Percentiles rank a stretch among this genome's conserved stretches.
Conservation (phyloP, 2,329 filamentous ascomycete genomes). For the Onygena corvina region DNA sequence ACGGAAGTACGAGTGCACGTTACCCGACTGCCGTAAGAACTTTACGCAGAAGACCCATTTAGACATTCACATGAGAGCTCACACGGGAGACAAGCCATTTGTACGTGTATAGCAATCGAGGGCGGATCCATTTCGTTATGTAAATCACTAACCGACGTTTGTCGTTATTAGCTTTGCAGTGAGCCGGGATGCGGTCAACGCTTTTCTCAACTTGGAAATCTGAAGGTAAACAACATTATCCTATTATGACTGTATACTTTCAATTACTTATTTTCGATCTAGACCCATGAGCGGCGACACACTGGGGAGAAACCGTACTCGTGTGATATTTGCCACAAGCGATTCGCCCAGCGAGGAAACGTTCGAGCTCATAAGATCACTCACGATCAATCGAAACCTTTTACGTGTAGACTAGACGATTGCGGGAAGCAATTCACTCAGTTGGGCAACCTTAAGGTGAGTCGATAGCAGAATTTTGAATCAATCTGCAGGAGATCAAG, state of each 20-base stretch:
- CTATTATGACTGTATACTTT: not conserved
- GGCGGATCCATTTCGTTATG: too few species aligned
- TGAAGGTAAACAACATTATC: slow-evolving; percentile 49
- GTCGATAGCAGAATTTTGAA: slow-evolving; percentile 11
- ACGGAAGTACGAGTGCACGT: slow-evolving; percentile 61
- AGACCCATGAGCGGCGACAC: slow-evolving; percentile 80
- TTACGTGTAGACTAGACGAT: slow-evolving; percentile 65
- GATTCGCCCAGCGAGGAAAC: slow-evolving; percentile 76
- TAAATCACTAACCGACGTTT: slow-evolving; percentile 1
- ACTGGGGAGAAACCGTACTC: slow-evolving; percentile 75
- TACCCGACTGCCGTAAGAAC: slow-evolving; percentile 63
- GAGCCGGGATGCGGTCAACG: slow-evolving; percentile 60
- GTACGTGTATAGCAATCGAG: slow-evolving; percentile 42
- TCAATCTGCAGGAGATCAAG: not conserved
- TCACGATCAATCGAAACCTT: slow-evolving; percentile 66
- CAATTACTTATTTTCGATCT: slow-evolving; percentile 10
- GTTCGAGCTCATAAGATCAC: slow-evolving; percentile 72
- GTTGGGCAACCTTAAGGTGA: slow-evolving; percentile 79
- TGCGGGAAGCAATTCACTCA: slow-evolving; percentile 85
- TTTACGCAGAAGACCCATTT: slow-evolving; percentile 90
- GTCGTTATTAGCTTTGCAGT: slow-evolving; percentile 42
- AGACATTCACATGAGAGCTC: slow-evolving; percentile 74
- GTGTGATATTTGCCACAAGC: slow-evolving; percentile 68
- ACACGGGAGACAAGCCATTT: slow-evolving; percentile 84
- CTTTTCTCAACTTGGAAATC: slow-evolving; percentile 83